Evolutionary conservation across 2,329 filamentous ascomycete genomes (phyloP), one percentile per base, ranked within the genome.

Genomic region (Thelonectria rubi): DNA sequence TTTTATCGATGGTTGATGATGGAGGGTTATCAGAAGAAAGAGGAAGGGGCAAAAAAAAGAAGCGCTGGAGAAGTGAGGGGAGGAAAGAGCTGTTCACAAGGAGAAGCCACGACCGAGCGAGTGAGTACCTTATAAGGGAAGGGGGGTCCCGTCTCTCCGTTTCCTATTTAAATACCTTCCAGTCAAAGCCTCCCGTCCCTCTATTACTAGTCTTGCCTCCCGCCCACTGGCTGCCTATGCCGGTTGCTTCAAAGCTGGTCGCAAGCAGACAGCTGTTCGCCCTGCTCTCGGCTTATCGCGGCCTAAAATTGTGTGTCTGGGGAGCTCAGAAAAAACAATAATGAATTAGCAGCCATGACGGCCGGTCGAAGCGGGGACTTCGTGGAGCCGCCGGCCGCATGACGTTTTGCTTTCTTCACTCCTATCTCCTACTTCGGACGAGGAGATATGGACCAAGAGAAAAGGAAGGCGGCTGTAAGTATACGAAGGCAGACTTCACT

Each of bases 211-310:
- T 52, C 48, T 61, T 45, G 55, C 55, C 24, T 54, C 50, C 47
- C 48, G 40, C 37, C 34, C 49, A 39, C 46, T 37, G 6, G 39
- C 55, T 20, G 39, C n/a, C n/a, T n/a, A n/a, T 40, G 30, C 54
- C 48, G 21, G 34, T 30, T 51, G 20, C n/a, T 18, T 26, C 26
- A 30, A 40, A 18, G 40, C 40, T 46, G 21, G 14, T 47, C 45
- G 20, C 21, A 26, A 46, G 14, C 9, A 43, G 18, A 34, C n/a
- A 39, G 37, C 47, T 37, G 26, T 18, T 57, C 46, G 46, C 46
- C 45, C 54, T 56, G 34, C 15, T 53, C 60, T 71, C 72, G 72
- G 72, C 69, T 74, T 74, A 72, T 71, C 65, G 65, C 72, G 72
- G 72, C 69, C 70, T 72, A 69, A 66, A 50, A 15, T 14, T 37